A percentile compares a stretch with the other conserved stretches of the same genome.
phyloP scores from a whole-genome alignment of 257 asterid species.

The Ehretia macrophylla region DNA sequence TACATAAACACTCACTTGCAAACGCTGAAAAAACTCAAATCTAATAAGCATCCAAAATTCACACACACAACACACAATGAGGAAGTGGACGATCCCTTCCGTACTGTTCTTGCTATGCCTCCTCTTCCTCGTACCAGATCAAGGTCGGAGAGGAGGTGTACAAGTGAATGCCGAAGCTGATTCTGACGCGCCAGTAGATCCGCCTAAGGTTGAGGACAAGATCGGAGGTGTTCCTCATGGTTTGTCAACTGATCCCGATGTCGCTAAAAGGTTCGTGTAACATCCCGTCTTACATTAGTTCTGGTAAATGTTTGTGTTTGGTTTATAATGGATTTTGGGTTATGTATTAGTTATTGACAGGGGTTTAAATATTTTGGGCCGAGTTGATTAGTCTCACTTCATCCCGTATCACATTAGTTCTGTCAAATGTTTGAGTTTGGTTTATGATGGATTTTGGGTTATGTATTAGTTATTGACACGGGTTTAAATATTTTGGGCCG shows the following conservation, averaged over 20 bases:
- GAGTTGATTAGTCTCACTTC: too few species aligned
- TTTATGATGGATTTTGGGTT: too few species aligned
- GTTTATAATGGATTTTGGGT: too few species aligned
- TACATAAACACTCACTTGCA: background rate
- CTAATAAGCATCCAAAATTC: background rate
- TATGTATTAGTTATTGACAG: too few species aligned
- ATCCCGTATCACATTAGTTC: too few species aligned
- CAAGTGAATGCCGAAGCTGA: conserved; percentile 77
- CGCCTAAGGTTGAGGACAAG: conserved; percentile 84
- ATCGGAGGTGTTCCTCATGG: conserved; percentile 78
- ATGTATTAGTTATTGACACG: too few species aligned
- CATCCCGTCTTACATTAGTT: too few species aligned
- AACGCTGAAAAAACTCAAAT: background rate
- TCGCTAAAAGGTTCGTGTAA: conserved; percentile 52
- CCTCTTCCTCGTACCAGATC: conserved; percentile 73
- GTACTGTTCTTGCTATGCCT: conserved; percentile 61
- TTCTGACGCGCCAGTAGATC: conserved; percentile 63
- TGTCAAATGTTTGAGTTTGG: too few species aligned
- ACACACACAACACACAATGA: conserved; percentile 28
- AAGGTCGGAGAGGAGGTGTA: conserved; percentile 59
- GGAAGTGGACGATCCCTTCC: conserved; percentile 83
- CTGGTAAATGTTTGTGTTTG: too few species aligned
- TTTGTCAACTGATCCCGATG: conserved; percentile 87
- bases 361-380: too few species aligned
- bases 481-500: too few species aligned